Percentiles rank a stretch among this genome's conserved stretches.
Evolutionary conservation across 1,139 yeast genomes (phyloP).

Genomic region (Geotrichum fermentans): DNA sequence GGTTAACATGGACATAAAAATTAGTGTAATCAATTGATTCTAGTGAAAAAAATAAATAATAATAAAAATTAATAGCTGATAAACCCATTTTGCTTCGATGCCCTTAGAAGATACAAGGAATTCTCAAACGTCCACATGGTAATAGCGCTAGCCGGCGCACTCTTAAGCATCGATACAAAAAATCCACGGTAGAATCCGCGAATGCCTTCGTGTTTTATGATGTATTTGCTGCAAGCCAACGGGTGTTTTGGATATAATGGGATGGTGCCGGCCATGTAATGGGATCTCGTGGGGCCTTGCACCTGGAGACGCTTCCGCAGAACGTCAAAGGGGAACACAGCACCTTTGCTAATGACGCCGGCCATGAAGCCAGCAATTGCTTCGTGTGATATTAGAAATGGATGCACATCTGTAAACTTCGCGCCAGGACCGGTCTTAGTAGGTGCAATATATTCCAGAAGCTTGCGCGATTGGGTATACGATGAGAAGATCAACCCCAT

Average conservation of each 20-base stretch:
- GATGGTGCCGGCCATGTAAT: conserved; percentile 26
- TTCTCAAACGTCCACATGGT: conserved; percentile 71
- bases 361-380: conserved; percentile 71
- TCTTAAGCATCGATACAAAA: conserved; percentile 61
- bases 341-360: conserved; percentile 66
- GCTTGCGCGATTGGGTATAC: conserved; percentile 43
- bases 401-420: conserved; percentile 16
- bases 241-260: conserved; percentile 21
- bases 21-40: too few relatives aligned
- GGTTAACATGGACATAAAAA: too few relatives aligned
- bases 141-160: conserved; percentile 74
- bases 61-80: conserved; percentile 9
- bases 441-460: conserved; percentile 17
- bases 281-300: conserved; percentile 40
- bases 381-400: conserved; percentile 41
- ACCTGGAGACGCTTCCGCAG: conserved; percentile 76
- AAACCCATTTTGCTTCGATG: conserved; percentile 16
- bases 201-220: conserved; percentile 54
- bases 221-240: conserved; percentile 35
- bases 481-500: conserved; percentile 68
- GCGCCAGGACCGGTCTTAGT: conserved; percentile 11
- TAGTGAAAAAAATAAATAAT: conserved; percentile 7
- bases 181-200: conserved; percentile 72
- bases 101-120: conserved; percentile 25
- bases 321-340: conserved; percentile 83